A percentile compares a stretch with the other conserved stretches of the same genome.
Evolutionary conservation across 1,284 basidiomycete genomes (phyloP).

Genomic region (Ceratorhiza oryzae-sativae): DNA sequence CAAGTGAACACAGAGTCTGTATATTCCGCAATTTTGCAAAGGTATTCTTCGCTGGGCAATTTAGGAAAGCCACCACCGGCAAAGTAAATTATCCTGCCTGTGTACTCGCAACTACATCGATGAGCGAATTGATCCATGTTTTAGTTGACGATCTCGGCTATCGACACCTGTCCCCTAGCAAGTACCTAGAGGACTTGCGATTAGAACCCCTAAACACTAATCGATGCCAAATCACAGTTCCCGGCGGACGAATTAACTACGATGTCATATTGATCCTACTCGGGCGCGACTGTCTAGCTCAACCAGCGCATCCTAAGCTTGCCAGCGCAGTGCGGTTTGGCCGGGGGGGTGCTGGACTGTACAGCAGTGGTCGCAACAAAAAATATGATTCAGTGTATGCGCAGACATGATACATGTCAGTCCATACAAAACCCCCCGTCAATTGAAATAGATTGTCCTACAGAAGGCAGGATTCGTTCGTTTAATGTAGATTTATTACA

Average conservation of each 20-base stretch:
- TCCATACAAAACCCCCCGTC: background rate
- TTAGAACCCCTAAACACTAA: constrained; percentile 43
- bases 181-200: background rate
- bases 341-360: no score
- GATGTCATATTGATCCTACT: constrained; percentile 45
- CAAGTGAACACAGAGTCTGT: no score
- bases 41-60: constrained; percentile 8
- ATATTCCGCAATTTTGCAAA: no score
- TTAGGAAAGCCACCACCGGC: constrained; percentile 29
- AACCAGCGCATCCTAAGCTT: constrained; percentile 46
- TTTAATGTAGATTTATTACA: no score
- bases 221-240: constrained; percentile 41
- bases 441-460: background rate
- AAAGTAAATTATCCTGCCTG: constrained; percentile 8
- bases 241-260: constrained; percentile 46
- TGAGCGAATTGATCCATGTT: background rate
- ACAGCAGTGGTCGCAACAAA: no score
- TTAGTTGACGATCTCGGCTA: background rate
- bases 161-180: background rate
- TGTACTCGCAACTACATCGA: background rate
- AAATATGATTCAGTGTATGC: no score
- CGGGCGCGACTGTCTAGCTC: constrained; percentile 45
- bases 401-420: background rate
- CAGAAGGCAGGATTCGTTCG: background rate
- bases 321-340: constrained; percentile 32